phyloP scores from a whole-genome alignment of 2,329 filamentous ascomycete species.

The Acrodontium crateriforme region DNA sequence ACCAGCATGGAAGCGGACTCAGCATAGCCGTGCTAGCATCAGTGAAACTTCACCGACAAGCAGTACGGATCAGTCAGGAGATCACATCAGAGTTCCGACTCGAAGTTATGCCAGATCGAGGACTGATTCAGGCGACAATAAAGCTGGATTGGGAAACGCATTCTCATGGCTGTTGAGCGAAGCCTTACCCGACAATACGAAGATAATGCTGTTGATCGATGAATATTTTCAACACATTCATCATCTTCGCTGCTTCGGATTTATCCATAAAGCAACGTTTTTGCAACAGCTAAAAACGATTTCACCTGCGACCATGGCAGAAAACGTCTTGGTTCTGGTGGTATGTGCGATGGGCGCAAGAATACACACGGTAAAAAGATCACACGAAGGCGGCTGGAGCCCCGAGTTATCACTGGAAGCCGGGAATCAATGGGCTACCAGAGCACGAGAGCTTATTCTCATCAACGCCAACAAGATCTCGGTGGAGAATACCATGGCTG shows the following conservation, averaged over 20 bases:
- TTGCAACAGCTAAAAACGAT: slow-evolving; percentile 11
- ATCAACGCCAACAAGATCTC: slow-evolving; percentile 11
- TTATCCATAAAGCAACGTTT: slow-evolving; percentile 13
- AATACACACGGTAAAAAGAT: slow-evolving; percentile 12
- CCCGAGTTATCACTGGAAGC: slow-evolving; percentile 8
- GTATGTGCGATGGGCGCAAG: slow-evolving; percentile 12
- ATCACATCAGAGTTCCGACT: neutral
- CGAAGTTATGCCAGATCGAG: neutral
- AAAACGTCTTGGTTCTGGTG: slow-evolving; percentile 11
- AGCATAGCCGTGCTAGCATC: neutral
- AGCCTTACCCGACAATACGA: slow-evolving; percentile 9
- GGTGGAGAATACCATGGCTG: slow-evolving; percentile 13
- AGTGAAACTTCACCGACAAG: neutral
- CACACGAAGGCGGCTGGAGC: slow-evolving; percentile 5
- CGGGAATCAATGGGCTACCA: slow-evolving; percentile 12
- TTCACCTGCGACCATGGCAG: slow-evolving; percentile 9
- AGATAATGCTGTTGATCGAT: slow-evolving; percentile 10
- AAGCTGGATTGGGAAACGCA: neutral
- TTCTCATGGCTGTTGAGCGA: slow-evolving; percentile 6
- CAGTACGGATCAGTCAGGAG: neutral
- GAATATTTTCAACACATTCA: slow-evolving; percentile 13
- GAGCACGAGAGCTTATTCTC: slow-evolving; percentile 11
- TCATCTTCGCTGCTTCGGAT: slow-evolving; percentile 13
- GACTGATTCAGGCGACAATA: neutral
- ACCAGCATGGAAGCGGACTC: slow-evolving; percentile 10